Base-by-base conservation (phyloP, 2,329 filamentous ascomycete genomes). In the Aspergillus terreus region DNA sequence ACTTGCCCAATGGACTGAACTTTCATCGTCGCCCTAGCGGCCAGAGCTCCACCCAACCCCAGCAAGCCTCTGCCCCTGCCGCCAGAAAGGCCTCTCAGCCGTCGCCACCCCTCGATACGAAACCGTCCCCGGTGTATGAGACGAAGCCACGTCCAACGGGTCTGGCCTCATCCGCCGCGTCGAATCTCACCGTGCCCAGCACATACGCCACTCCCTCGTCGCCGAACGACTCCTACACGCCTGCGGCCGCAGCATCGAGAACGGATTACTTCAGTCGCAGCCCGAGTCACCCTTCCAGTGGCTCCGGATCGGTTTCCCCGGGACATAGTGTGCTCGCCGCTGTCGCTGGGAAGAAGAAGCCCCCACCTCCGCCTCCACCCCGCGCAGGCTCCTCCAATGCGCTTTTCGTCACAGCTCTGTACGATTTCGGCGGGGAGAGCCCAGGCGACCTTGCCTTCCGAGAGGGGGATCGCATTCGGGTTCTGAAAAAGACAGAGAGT, bases 401-500 rank as follows among this genome's bases (percentile, higher is more conserved):
- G 12, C 54, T 65, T 23, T 90, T 77, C 58, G 86, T 89, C 19
- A 84, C 85, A 10, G 90, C 90, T 6, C 75, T 89, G 62, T 94
- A 90, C 68, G 80, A 87, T 58, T 95, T 91, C 65, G 77, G 78
- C 1, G 88, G 86, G 0, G 84, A 91, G 63, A 81, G 80, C 6
- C 69, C 74, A 1, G 88, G 87, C 0, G 90, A 95, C 67, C 67
- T 95, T 47, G 79, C 79, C 2, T 95, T 95, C 65, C 77, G 77
- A 27, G 87, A 92, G 68, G 90, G 89, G 2, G 90, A 94, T 63
- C 78, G 81, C 46, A 95, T 95, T 60, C 82, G 79, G 43, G 85
- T 95, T 3, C 65, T 91, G 30, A 88, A 88, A 74, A 90, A 87
- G 74, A 94, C 90, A 2, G 81, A 83, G 6, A 90, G 85, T 55